These are phyloP conservation scores for Suillus placidus DNA, from an alignment of 768 basidiomycete species.

Conservation along the genomic window DNA sequence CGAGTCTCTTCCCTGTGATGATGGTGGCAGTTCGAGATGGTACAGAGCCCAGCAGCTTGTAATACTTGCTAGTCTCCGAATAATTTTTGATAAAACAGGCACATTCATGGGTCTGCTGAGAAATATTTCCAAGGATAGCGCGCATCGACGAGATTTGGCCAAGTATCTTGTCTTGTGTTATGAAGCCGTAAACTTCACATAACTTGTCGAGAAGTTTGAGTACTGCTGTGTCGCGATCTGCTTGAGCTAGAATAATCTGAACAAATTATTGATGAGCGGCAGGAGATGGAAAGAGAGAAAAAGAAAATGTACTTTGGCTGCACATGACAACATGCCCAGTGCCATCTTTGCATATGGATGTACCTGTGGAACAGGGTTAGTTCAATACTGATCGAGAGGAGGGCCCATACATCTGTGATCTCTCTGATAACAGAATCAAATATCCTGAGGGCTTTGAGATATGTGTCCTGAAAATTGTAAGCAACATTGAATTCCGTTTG, in stretches of 20 bases:
- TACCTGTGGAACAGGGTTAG: background rate
- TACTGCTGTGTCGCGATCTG: background rate
- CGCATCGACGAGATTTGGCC: background rate
- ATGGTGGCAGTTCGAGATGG: background rate
- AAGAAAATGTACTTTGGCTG: background rate
- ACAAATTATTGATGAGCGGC: background rate
- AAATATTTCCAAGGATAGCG: background rate
- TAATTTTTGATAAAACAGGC: conserved; percentile 31
- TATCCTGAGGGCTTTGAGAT: background rate
- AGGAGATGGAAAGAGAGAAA: background rate
- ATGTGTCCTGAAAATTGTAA: no score
- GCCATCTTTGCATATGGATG: conserved; percentile 13
- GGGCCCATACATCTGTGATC: background rate
- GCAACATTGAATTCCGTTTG: no score
- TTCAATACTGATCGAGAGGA: background rate
- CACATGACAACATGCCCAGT: background rate
- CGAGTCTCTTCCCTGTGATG: background rate
- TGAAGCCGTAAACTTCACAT: background rate
- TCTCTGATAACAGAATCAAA: background rate
- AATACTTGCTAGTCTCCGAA: conserved; percentile 22
- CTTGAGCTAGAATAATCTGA: conserved; percentile 10
- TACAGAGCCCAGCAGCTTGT: background rate
- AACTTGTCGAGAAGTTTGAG: background rate
- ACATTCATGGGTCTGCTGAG: conserved; percentile 26
- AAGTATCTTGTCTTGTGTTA: background rate